Percentiles rank a stretch among this genome's conserved stretches.
Evolutionary conservation across 495 filamentous ascomycete genomes (phyloP).

Genomic region (Penicillium coffeae): DNA sequence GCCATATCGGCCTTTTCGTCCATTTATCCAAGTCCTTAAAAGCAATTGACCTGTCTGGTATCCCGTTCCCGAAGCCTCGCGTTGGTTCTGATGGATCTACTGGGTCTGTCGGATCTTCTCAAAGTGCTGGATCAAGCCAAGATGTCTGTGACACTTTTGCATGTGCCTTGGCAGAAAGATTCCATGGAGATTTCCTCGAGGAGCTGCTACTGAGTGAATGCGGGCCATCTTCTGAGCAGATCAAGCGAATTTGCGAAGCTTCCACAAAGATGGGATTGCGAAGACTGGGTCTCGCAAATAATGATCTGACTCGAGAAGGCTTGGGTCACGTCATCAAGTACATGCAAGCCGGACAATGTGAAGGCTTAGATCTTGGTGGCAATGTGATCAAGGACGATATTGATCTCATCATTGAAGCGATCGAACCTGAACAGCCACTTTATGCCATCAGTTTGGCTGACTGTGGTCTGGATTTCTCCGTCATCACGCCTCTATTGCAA

Average conservation of each 20-base stretch:
- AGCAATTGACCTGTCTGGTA: constrained; percentile 78
- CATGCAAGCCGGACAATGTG: constrained; percentile 68
- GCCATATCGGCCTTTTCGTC: constrained; percentile 82
- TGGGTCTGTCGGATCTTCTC: not conserved
- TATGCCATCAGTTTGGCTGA: constrained; percentile 85
- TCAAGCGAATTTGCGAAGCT: constrained; percentile 72
- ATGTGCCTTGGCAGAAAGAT: constrained; percentile 69
- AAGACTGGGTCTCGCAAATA: constrained; percentile 78
- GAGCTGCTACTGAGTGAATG: constrained; percentile 82
- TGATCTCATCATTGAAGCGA: constrained; percentile 58
- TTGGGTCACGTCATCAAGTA: constrained; percentile 73
- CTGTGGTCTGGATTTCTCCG: constrained; percentile 71
- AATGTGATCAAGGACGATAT: constrained; percentile 74
- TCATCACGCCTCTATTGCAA: constrained; percentile 72
- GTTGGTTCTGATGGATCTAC: constrained; percentile 15
- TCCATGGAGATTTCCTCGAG: constrained; percentile 72
- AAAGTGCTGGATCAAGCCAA: constrained; percentile 1
- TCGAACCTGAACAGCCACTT: constrained; percentile 60
- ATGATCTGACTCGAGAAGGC: constrained; percentile 67
- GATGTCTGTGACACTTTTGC: constrained; percentile 61
- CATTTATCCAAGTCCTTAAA: constrained; percentile 85
- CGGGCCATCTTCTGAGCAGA: constrained; percentile 61
- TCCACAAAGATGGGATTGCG: constrained; percentile 67
- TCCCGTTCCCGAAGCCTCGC: constrained; percentile 64
- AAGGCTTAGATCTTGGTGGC: constrained; percentile 91